Conservation (phyloP, 2,329 filamentous ascomycete genomes). For the Xylariaceae sp. region DNA sequence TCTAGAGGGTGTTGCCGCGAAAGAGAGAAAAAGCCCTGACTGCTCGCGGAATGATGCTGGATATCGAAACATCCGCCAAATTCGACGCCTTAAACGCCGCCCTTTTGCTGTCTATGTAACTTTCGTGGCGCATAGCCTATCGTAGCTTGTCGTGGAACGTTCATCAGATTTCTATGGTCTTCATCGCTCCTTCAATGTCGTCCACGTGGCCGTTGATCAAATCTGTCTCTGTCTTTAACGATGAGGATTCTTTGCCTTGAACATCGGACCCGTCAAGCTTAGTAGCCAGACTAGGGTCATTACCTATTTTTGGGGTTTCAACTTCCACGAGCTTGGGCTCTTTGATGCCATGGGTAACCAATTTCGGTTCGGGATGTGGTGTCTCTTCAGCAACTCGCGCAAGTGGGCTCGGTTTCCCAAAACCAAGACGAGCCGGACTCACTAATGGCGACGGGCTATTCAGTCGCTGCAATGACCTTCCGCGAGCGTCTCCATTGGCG, state of each 20-base stretch:
- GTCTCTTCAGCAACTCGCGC: constrained; percentile 76
- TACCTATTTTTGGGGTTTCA: constrained; percentile 57
- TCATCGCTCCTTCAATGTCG: constrained; percentile 59
- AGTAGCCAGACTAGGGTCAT: constrained; percentile 46
- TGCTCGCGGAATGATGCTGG: constrained; percentile 24
- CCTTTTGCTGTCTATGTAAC: constrained; percentile 37
- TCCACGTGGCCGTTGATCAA: constrained; percentile 50
- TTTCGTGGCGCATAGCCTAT: constrained; percentile 36
- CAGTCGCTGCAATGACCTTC: constrained; percentile 73
- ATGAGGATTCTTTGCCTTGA: constrained; percentile 45
- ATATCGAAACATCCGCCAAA: constrained; percentile 26
- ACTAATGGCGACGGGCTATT: constrained; percentile 66
- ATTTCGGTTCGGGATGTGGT: constrained; percentile 37
- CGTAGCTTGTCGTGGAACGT: constrained; percentile 35
- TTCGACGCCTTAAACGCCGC: constrained; percentile 36
- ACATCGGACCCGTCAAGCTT: constrained; percentile 38
- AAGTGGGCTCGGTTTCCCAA: constrained; percentile 73
- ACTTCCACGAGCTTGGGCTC: constrained; percentile 61
- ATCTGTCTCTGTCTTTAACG: constrained; percentile 37
- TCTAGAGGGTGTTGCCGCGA: background rate
- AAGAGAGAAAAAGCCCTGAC: constrained; percentile 14
- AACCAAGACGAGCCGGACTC: constrained; percentile 69
- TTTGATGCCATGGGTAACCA: constrained; percentile 46
- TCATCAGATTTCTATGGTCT: constrained; percentile 65
- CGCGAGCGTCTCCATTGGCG: constrained; percentile 64